A percentile compares a stretch with the other conserved stretches of the same genome.
These are phyloP conservation scores for Leccinum variicolor DNA, from an alignment of 768 basidiomycete species.

Conservation along the genomic window DNA sequence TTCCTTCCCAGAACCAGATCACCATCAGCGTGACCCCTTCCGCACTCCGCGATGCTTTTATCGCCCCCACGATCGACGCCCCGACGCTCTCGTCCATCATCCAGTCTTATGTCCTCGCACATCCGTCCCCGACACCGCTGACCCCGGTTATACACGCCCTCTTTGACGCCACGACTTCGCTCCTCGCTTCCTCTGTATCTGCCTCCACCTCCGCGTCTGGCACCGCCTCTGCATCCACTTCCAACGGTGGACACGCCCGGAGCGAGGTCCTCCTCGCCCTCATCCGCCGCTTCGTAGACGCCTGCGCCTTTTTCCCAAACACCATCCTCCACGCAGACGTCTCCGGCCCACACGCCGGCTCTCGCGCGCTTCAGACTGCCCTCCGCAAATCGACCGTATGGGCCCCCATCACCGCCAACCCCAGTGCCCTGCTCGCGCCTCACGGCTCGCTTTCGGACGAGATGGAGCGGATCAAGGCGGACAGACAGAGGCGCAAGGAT, in stretches of 20 bases:
- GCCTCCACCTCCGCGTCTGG: constrained; percentile 37
- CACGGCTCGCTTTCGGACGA: constrained; percentile 48
- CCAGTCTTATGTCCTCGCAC: constrained; percentile 44
- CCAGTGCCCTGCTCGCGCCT: background rate
- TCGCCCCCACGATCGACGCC: constrained; percentile 40
- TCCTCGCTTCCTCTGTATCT: constrained; percentile 15
- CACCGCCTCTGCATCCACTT: constrained; percentile 25
- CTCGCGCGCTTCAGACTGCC: constrained; percentile 55
- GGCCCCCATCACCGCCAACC: constrained; percentile 32
- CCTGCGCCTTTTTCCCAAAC: constrained; percentile 47
- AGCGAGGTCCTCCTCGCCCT: constrained; percentile 12
- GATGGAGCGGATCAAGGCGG: constrained; percentile 59
- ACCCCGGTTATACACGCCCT: constrained; percentile 49
- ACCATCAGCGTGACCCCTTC: constrained; percentile 28
- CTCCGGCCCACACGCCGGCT: constrained; percentile 52
- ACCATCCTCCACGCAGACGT: constrained; percentile 52
- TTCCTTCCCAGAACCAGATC: constrained; percentile 15
- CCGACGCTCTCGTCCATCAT: constrained; percentile 53
- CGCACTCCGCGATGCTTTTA: constrained; percentile 31
- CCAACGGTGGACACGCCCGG: constrained; percentile 1
- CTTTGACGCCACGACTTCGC: constrained; percentile 47
- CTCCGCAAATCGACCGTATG: constrained; percentile 57
- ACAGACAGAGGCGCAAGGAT: constrained; percentile 59
- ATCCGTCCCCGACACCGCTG: constrained; percentile 50
- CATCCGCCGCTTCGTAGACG: constrained; percentile 51